These are phyloP conservation scores for Tylopilus cervinicoccineus DNA, from an alignment of 768 basidiomycete genomes.

Conservation along the genomic window DNA sequence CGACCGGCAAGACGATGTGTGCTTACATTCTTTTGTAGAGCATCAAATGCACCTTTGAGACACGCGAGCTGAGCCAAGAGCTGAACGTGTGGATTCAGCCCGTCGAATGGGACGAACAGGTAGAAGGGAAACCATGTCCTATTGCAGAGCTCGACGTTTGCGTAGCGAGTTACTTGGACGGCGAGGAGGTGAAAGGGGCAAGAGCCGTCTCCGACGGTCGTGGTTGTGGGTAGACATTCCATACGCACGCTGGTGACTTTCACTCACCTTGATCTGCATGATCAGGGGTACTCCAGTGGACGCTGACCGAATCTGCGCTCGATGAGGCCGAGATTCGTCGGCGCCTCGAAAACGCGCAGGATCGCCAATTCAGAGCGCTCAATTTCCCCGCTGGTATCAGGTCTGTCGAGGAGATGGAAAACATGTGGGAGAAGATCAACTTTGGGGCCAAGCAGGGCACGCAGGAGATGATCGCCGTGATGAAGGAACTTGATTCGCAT, in stretches of 20 bases:
- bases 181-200: slow-evolving; percentile 35
- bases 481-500: neutral
- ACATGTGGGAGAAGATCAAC: slow-evolving; percentile 29
- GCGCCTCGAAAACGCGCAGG: slow-evolving; percentile 31
- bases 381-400: slow-evolving; percentile 48
- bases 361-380: slow-evolving; percentile 44
- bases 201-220: slow-evolving; percentile 26
- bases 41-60: slow-evolving; percentile 60
- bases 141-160: slow-evolving; percentile 58
- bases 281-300: slow-evolving; percentile 65
- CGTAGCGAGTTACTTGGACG: slow-evolving; percentile 43
- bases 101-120: slow-evolving; percentile 38
- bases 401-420: slow-evolving; percentile 25
- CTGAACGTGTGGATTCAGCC: slow-evolving; percentile 72
- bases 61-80: slow-evolving; percentile 36
- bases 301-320: slow-evolving; percentile 39
- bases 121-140: slow-evolving; percentile 35
- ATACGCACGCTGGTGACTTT: neutral
- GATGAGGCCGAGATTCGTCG: slow-evolving; percentile 34
- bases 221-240: slow-evolving; percentile 14
- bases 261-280: neutral
- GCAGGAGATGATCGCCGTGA: slow-evolving; percentile 2
- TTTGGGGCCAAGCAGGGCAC: slow-evolving; percentile 18
- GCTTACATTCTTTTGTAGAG: slow-evolving; percentile 35
- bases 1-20: neutral